Evolutionary conservation across 2,329 filamentous ascomycete species (phyloP), one percentile per base, ranked within the genome.

Genomic region (Neofusicoccum ribis): DNA sequence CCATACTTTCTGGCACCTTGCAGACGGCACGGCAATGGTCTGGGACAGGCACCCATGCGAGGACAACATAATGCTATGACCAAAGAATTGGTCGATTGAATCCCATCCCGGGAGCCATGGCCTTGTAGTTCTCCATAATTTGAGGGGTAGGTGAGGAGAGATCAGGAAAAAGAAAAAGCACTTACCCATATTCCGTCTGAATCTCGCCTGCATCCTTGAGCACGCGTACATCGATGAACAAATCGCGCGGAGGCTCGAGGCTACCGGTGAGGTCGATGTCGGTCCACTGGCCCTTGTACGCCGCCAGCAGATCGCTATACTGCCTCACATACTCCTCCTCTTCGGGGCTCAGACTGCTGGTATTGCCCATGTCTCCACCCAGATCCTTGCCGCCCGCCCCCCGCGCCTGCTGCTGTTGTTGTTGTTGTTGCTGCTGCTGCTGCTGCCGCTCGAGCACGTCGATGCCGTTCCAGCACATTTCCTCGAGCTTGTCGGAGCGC

Each of bases 211-310:
- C 95, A 81, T 99, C 95, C 77, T 95, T 97, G 69, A 99, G 80
- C 56, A 99, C 95, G 52, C 95, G 85, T 41, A 99, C 95, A 77
- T 99, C 95, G 72, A 99, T 96, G 77, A 98, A 99, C 62, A 99
- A 81, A 78, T 99, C 95, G 71, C 88, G 88, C n/a, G 95, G 95
- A 27, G 95, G 95, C 74, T 97, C 93, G 74, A 99, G 82, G 73
- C 91, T 95, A 37, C 95, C 95, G 2, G 95, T 97, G 63, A 99
- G 82, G 78, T 99, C 95, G 70, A 99, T 91, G 76, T 99, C 95
- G 20, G 94, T 98, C 94, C 94, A 99, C 73, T 97, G 93, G 0
- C 95, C 95, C 77, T 99, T 99, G 79, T 96, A 97, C 1, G 93
- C 92, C n/a, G 94, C 92, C 64, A 99, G 81, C 69, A 99, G 83